Base-by-base conservation (phyloP, 805 yeast genomes). In the Lipomyces japonicus region DNA sequence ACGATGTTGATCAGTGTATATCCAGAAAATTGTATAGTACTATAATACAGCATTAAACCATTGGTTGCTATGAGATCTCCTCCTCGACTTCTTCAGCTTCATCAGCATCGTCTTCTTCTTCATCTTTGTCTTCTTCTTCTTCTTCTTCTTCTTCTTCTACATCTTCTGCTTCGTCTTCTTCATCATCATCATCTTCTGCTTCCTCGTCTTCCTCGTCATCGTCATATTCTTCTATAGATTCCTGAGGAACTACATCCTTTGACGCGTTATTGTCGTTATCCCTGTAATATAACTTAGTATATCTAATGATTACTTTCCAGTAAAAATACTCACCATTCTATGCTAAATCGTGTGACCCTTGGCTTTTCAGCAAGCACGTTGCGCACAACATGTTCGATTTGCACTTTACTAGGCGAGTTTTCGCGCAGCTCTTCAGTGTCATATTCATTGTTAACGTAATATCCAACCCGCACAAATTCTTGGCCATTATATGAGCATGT, bases 331-430 rank as follows among this genome's bases (percentile, higher is more conserved):
- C 39, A 63, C 99, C 99, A 93, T 2, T 89, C 95, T 48, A 93
- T 93, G 67, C 93, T 93, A 70, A 93, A 93, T 57, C 97, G 75
- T 4, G 99, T 93, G 36, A 93, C 98, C 60, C 97, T 76, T 38
- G 99, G 99, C 71, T 93, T 93, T 66, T 93, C 97, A 3, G 97
- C 97, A 50, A 93, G 73, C 32, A 93, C 86, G 68, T 91, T 93
- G 64, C 99, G 79, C 25, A 87, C 95, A 36, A 93, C 96, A 19
- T 53, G 54, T 6, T 55, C 58, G 42, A 55, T 48, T 40, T 55
- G 59, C 14, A 53, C 58, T 36, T 55, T 55, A 32, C 45, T 34
- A 22, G 59, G 58, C 4, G 55, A 55, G 30, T 55, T 53, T 64
- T 89, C 96, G 50, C 96, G 77, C 62, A 93, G 70, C 61, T 93